Evolutionary conservation across 2,329 filamentous ascomycete genomes (phyloP), one percentile per base, ranked within the genome.

Genomic region (Verticillium isaacii): DNA sequence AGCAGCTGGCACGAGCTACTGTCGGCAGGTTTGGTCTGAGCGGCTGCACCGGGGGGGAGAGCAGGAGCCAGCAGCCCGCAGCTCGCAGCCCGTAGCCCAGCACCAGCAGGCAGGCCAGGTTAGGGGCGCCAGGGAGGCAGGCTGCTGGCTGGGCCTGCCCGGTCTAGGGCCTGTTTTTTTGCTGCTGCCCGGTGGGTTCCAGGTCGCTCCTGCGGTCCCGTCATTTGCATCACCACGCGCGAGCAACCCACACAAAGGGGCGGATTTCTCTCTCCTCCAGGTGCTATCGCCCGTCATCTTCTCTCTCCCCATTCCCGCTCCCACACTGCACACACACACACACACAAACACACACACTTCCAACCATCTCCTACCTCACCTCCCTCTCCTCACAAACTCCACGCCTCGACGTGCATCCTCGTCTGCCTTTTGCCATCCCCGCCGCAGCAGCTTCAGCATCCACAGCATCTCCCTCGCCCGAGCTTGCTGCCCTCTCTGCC

Each of bases 401-500:
- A 45, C 45, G 25, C 58, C 19, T 11, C n/a, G 23, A 45, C 45
- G 50, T 45, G 23, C 60, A 63, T 61, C 61, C 41, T 58, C 59
- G 36, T 45, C 57, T 57, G 37, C 60, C 57, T 62, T 64, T 58
- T 64, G 64, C 57, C 62, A 39, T 52, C 56, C 25, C 36, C 52
- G 45, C 25, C 58, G 32, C 57, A n/a, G 55, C 52, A 59, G 9
- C 56, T n/a, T 57, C 29, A 36, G n/a, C 25, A 25, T 25, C 25
- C 25, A 59, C 32, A 23, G 17, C 23, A 6, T 56, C 32, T 34
- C 17, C 23, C 7, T 32, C 39, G 15, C 37, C 32, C 12, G 60
- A 65, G 56, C 62, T 62, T 62, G 58, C 32, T 57, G 23, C 52
- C 45, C 45, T 52, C 45, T 52, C 19, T 25, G 9, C 45, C 29